phyloP scores from a whole-genome alignment of 192 early-diverging fungal species.

The Backusella liffmaniae region DNA sequence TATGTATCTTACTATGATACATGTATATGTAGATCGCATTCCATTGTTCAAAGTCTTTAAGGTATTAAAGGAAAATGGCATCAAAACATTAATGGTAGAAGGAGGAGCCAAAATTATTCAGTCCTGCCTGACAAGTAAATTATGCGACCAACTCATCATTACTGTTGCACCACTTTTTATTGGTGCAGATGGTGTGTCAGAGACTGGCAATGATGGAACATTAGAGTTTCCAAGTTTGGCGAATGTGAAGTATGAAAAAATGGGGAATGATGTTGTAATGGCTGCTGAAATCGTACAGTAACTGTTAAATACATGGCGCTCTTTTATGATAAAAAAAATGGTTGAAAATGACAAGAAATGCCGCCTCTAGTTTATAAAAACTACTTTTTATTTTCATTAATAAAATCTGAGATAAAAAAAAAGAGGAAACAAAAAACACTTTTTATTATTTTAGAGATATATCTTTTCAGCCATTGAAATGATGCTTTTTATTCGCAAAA shows the following conservation, averaged over 20 bases:
- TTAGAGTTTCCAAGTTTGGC: not conserved
- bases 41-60: constrained; percentile 24
- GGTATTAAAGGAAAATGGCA: constrained; percentile 32
- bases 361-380: no score
- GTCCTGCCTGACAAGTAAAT: constrained; percentile 48
- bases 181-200: constrained; percentile 59
- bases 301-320: not conserved
- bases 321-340: not conserved
- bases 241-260: constrained; percentile 6
- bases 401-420: not conserved
- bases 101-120: constrained; percentile 79
- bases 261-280: constrained; percentile 35
- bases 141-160: constrained; percentile 55
- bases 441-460: no score
- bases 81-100: constrained; percentile 81
- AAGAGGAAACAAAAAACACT: not conserved
- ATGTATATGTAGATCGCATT: not conserved
- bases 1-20: not conserved
- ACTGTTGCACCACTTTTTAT: constrained; percentile 74
- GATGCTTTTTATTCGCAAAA: no score
- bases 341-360: not conserved
- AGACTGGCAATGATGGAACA: constrained; percentile 19
- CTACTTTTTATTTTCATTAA: not conserved
- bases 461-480: no score
- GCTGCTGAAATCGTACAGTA: not conserved